Conservation (phyloP, 129 eudicot genomes). For the Saposhnikovia divaricata region DNA sequence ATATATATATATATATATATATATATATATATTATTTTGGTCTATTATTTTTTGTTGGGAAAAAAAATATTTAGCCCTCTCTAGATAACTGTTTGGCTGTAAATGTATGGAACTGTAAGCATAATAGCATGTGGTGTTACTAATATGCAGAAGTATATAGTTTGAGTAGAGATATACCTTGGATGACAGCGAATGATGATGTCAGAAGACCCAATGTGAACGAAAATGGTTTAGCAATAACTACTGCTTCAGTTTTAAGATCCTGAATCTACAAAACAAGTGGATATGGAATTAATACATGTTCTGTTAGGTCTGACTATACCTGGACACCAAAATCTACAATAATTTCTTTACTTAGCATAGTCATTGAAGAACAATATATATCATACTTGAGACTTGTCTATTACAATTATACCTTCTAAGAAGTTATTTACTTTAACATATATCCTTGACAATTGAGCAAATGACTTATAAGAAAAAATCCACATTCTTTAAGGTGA, state of each 20-base stretch:
- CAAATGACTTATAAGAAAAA: too few species aligned
- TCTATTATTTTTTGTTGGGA: too few species aligned
- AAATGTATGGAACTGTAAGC: too few species aligned
- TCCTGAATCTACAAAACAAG: constrained; percentile 44
- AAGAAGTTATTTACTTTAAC: too few species aligned
- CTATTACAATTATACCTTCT: too few species aligned
- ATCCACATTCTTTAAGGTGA: too few species aligned
- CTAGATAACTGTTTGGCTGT: too few species aligned
- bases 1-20: too few species aligned
- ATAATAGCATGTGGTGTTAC: neutral
- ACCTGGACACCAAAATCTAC: neutral
- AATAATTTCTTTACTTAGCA: neutral
- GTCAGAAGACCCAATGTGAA: constrained; percentile 62
- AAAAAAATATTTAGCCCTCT: too few species aligned
- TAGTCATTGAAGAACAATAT: neutral
- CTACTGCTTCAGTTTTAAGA: constrained; percentile 55
- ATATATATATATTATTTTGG: too few species aligned
- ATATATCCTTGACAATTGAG: too few species aligned
- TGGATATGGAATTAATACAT: neutral
- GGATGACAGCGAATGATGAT: constrained; percentile 56
- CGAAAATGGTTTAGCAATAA: constrained; percentile 84
- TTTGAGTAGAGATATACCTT: constrained; percentile 33
- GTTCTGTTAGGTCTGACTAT: neutral
- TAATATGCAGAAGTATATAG: neutral
- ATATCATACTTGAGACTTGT: too few species aligned